Evolutionary conservation across 805 yeast genomes (phyloP).

Genomic region (Alloascoidea hylecoeti): DNA sequence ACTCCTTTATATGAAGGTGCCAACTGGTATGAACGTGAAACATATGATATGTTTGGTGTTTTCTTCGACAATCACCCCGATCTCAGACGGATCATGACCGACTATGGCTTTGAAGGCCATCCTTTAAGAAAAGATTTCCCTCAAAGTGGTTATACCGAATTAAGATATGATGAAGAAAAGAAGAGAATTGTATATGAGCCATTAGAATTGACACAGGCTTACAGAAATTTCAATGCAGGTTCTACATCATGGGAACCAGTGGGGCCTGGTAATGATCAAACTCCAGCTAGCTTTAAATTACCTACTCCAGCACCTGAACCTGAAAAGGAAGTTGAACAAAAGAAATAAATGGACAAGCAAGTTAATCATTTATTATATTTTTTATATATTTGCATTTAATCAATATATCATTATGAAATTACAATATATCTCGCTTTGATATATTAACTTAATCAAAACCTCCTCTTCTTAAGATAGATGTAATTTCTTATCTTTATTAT

Average conservation of each 20-base stretch:
- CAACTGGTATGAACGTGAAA: slow-evolving; percentile 86
- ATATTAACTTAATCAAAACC: no score
- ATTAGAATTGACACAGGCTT: slow-evolving; percentile 81
- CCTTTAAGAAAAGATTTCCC: slow-evolving; percentile 91
- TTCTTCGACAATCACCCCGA: slow-evolving; percentile 87
- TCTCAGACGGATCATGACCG: slow-evolving; percentile 79
- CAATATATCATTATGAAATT: no score
- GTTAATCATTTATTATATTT: no score
- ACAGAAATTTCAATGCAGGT: slow-evolving; percentile 82
- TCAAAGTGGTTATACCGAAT: slow-evolving; percentile 83
- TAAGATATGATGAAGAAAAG: slow-evolving; percentile 82
- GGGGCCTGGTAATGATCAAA: slow-evolving; percentile 71
- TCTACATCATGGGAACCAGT: slow-evolving; percentile 87
- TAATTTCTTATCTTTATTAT: no score
- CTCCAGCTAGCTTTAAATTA: slow-evolving; percentile 70
- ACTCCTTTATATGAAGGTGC: slow-evolving; percentile 66
- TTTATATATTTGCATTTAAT: no score
- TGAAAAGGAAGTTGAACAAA: slow-evolving; percentile 33
- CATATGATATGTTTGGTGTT: slow-evolving; percentile 77
- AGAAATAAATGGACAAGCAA: no score
- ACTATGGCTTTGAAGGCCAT: slow-evolving; percentile 86
- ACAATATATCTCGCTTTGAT: no score
- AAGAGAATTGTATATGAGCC: slow-evolving; percentile 85
- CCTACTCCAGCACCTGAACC: slow-evolving; percentile 77
- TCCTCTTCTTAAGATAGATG: no score